Evolutionary conservation across 2,329 filamentous ascomycete genomes (phyloP).

Genomic region (Cryphonectria japonica): DNA sequence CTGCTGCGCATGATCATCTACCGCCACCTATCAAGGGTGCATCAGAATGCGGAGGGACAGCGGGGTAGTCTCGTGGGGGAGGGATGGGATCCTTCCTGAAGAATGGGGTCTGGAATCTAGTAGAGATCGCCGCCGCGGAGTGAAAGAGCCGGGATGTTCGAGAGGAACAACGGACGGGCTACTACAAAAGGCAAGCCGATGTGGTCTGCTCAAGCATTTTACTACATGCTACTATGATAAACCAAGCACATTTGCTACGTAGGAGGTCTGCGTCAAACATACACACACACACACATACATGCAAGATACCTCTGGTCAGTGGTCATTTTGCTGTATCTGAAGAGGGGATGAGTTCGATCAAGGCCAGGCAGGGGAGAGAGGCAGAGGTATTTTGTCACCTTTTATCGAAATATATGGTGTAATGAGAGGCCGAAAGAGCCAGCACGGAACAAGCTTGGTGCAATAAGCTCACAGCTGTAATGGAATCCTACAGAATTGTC

Average conservation of each 20-base stretch:
- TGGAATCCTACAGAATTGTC: not conserved
- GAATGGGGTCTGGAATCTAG: not conserved
- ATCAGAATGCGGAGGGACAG: conserved; percentile 14
- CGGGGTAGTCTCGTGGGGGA: conserved; percentile 9
- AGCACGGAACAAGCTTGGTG: not conserved
- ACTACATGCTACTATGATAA: not conserved
- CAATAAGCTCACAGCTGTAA: not conserved
- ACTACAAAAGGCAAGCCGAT: conserved; percentile 27
- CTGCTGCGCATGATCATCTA: not conserved
- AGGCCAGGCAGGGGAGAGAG: not conserved
- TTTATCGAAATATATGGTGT: not conserved
- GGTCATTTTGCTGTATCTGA: not conserved
- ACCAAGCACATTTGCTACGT: not conserved
- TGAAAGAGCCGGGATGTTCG: not conserved
- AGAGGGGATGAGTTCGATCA: not conserved
- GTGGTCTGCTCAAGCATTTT: not conserved
- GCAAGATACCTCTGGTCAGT: not conserved
- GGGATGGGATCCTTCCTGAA: not conserved
- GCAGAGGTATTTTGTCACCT: not conserved
- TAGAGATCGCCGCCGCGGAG: not conserved
- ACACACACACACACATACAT: too few relatives aligned
- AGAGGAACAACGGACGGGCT: conserved; percentile 9
- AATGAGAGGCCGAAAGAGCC: too few relatives aligned
- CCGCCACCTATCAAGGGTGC: not conserved
- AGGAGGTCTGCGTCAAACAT: not conserved